Base-by-base conservation (phyloP, 805 yeast species). In the Kazachstania psychrophila region DNA sequence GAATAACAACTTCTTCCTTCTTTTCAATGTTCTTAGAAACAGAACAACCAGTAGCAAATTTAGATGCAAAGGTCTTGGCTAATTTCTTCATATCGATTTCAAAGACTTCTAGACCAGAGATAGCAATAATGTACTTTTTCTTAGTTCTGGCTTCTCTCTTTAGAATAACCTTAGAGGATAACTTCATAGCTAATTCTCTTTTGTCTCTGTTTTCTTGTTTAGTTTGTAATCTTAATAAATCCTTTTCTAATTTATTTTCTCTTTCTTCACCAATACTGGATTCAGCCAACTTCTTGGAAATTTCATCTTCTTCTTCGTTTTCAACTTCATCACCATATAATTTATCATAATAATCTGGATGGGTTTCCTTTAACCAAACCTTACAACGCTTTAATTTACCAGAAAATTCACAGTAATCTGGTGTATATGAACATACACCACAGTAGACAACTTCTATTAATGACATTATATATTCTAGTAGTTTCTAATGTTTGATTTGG, bases 1-100 rank as follows among this genome's bases (percentile, higher is more conserved):
- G 96, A 41, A 88, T 80, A 40, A 85, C 73, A 39, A 88, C 75
- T 55, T 88, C 97, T 44, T 89, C 96, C 58, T 82, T 84, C 63
- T 88, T 88, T 46, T 88, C 97, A 3, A 77, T 87, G 45, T 77
- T 83, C 62, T 88, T 88, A 4, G 87, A 78, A 11, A 88, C 95
- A 16, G 92, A 77, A 20, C 96, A 89, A 35, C 97, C 97, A 7
- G 96, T 88, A 11, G 97, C 97, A 56, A 89, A 88, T 60, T 83
- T 86, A 24, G 92, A 79, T 0, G 96, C 92, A 61, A 89, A 88
- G 0, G 87, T 78, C 69, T 89, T 89, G 31, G 95, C 83, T 46
- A 86, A 68, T 56, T 87, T 88, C 66, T 88, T 88, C 75, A 84
- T 72, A 56, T 88, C 96, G 42, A 86, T 73, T 42, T 79, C 89